A percentile compares a stretch with the other conserved stretches of the same genome.
Conservation (phyloP, 129 eudicot genomes). For the Gnaphalium uliginosum region DNA sequence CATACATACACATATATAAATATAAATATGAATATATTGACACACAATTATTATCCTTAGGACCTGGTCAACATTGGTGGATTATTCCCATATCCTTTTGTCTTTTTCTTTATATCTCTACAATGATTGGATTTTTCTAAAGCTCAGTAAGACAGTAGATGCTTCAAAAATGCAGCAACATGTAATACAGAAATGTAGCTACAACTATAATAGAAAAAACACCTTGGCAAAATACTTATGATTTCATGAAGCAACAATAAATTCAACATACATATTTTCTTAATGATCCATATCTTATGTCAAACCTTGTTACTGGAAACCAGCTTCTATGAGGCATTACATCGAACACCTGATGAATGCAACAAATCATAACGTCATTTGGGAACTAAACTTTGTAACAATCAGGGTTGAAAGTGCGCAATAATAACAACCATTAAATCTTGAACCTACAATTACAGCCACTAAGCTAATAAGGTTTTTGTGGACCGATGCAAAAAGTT, state of each 20-base stretch:
- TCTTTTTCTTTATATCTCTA: not conserved
- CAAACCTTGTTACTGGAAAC: not conserved
- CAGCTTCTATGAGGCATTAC: not conserved
- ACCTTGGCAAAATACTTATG: not conserved
- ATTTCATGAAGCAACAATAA: not conserved
- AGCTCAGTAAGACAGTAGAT: not conserved
- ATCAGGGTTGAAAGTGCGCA: not conserved
- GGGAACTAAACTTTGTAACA: not conserved
- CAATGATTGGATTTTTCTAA: not conserved
- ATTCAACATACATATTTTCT: not conserved
- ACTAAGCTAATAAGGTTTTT: not conserved
- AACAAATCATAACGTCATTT: not conserved
- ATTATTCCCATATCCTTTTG: not conserved
- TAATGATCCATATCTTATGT: not conserved
- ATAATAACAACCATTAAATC: not conserved
- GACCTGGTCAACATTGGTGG: conserved; percentile 17
- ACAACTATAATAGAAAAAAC: not conserved
- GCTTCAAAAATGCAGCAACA: too few species aligned
- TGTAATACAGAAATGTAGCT: too few species aligned
- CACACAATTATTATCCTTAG: not conserved
- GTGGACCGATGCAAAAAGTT: not conserved
- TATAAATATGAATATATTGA: not conserved
- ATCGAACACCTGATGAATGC: not conserved
- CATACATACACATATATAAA: not conserved
- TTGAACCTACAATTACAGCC: not conserved